Evolutionary conservation across 345 rosid species (phyloP).

Genomic region (Eucalyptus victrix): DNA sequence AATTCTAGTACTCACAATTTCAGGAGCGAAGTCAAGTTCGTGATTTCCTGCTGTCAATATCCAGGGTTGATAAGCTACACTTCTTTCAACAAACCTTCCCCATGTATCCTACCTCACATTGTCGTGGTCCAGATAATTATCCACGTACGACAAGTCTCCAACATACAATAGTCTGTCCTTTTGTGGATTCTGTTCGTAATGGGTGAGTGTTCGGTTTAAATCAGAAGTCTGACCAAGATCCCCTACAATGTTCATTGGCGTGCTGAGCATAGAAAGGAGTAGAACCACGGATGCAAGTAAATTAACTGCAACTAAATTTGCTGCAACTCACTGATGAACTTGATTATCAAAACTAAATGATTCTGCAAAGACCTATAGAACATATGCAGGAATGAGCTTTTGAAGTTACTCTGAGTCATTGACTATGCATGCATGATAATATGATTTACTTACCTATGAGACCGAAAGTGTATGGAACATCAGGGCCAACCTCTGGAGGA

Average conservation of each 20-base stretch:
- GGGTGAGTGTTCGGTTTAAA: not conserved
- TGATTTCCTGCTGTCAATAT: not conserved
- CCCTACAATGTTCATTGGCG: not conserved
- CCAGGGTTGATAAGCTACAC: not conserved
- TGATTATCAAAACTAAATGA: not conserved
- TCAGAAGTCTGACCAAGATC: not conserved
- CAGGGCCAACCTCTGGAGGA: not conserved
- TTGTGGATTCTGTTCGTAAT: not conserved
- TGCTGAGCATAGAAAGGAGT: not conserved
- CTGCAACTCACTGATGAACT: not conserved
- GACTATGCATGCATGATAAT: not conserved
- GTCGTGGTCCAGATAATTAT: not conserved
- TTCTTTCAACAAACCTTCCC: not conserved
- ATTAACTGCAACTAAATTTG: not conserved
- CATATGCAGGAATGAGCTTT: not conserved
- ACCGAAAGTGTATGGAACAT: not conserved
- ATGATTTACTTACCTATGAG: not conserved
- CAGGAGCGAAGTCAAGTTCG: not conserved
- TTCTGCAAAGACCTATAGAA: not conserved
- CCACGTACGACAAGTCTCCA: not conserved
- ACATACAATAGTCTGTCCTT: not conserved
- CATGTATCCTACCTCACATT: not conserved
- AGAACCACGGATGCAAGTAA: not conserved
- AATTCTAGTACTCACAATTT: not conserved
- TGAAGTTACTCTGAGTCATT: not conserved